Conservation (phyloP, 768 basidiomycete genomes). For the Termitomyces sp. region DNA sequence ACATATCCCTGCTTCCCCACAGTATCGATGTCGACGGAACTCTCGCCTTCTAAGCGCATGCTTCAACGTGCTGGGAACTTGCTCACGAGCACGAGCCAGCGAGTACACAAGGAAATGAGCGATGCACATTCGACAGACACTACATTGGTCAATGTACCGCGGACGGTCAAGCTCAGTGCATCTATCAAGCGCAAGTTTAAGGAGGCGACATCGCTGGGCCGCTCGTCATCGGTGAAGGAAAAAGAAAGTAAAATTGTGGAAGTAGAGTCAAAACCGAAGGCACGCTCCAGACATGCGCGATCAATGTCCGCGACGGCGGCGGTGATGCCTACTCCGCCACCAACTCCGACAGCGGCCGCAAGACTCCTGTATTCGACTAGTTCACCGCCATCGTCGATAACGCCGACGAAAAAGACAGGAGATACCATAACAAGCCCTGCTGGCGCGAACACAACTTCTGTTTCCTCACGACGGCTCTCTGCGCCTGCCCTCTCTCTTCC, state of each 20-base stretch:
- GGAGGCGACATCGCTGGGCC: slow-evolving; percentile 24
- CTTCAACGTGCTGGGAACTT: slow-evolving; percentile 35
- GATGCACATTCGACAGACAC: slow-evolving; percentile 8
- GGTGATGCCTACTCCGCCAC: slow-evolving; percentile 3
- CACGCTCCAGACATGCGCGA: slow-evolving; percentile 4
- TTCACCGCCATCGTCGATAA: neutral
- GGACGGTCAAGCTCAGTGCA: slow-evolving; percentile 17
- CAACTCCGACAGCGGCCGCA: slow-evolving; percentile 3
- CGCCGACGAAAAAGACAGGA: neutral
- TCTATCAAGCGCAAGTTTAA: slow-evolving; percentile 33
- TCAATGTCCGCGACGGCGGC: slow-evolving; percentile 7
- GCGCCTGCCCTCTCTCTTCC: slow-evolving; percentile 10
- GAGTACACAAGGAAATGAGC: slow-evolving; percentile 18
- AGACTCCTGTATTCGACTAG: slow-evolving; percentile 4
- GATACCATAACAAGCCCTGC: neutral
- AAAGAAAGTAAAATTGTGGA: neutral
- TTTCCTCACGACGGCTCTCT: slow-evolving; percentile 1
- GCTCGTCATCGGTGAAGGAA: slow-evolving; percentile 21
- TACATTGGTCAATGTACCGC: slow-evolving; percentile 1
- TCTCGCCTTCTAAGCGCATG: slow-evolving; percentile 14
- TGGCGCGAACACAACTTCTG: neutral
- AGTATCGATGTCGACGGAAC: slow-evolving; percentile 1
- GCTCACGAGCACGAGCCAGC: slow-evolving; percentile 25
- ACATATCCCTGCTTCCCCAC: neutral
- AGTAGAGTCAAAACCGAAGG: neutral